A percentile compares a stretch with the other conserved stretches of the same genome.
These are phyloP conservation scores for Pseudogymnoascus sp. DNA, from an alignment of 2,329 filamentous ascomycete species.

Conservation along the genomic window DNA sequence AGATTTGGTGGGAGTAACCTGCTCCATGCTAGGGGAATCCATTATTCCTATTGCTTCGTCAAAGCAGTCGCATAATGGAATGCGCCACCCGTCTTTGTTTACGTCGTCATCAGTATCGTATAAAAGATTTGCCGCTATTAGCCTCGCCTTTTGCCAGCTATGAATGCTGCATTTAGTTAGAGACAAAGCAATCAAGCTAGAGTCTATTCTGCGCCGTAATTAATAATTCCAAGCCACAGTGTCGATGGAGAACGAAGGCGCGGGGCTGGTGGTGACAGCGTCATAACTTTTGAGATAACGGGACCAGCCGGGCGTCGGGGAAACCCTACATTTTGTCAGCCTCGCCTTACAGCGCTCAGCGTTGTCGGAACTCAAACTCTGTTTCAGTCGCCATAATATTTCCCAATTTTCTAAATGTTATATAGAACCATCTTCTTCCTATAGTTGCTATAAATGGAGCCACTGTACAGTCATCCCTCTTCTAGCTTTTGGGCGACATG, in stretches of 20 bases:
- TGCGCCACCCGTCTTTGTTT: not conserved
- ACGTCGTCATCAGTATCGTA: not conserved
- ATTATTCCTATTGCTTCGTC: not conserved
- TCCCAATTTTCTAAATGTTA: not conserved
- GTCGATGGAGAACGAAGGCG: not conserved
- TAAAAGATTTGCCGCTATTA: not conserved
- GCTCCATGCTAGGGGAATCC: not conserved
- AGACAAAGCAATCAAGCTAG: not conserved
- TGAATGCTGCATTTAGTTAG: not conserved
- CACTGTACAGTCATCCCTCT: not conserved
- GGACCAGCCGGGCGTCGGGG: not conserved
- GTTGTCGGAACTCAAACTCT: not conserved
- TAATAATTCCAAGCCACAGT: not conserved
- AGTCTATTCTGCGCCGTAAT: not conserved
- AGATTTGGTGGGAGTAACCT: not conserved
- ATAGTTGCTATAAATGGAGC: not conserved
- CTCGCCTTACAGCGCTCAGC: not conserved
- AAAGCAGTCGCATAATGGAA: not conserved
- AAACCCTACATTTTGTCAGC: constrained; percentile 9
- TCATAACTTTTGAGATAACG: constrained; percentile 1
- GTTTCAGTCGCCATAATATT: not conserved
- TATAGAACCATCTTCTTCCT: not conserved
- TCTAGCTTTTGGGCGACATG: not conserved
- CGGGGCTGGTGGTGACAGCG: not conserved
- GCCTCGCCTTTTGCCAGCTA: not conserved